Evolutionary conservation across 306 rosid genomes (phyloP), one percentile per base, ranked within the genome.

Genomic region (Cyclanthera cordifolia): DNA sequence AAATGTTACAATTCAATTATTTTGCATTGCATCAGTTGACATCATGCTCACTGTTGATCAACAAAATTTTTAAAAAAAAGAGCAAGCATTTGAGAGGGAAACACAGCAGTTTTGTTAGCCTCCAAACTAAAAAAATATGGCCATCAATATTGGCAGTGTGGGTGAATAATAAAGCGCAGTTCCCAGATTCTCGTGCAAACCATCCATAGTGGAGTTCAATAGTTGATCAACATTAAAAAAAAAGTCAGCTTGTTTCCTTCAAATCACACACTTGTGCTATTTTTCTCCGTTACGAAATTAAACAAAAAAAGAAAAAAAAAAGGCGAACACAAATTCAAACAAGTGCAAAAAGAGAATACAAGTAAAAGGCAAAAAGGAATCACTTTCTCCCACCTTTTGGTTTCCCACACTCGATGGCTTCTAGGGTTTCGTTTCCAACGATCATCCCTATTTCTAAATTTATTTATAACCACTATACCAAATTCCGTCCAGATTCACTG

Each of bases 191-290:
- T 74, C 66, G 58, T 76, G 77, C 74, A 71, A 81, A 48, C 96
- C 96, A 67, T 75, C 74, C 79, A 87, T 43, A 86, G 96, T 93
- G 96, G 85, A 41, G 27, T 43, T 25, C 4, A 34, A 53, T 46
- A 48, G 73, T 37, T 17, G 8, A 3, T n/a, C 3, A 4, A 3
- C 2, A 15, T 10, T 30, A 14, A 3, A n/a, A n/a, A 34, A 68
- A 67, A 68, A 67, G 48, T 16, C 19, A 30, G 27, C 30, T 53
- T 66, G 32, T 19, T 39, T 25, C 68, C 68, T 27, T 55, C 59
- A 47, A 59, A 46, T 49, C 66, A 73, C 79, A 73, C 79, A 75
- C 78, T 85, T 28, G 30, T 66, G 71, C 72, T 14, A 78, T 41
- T 16, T 72, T 72, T 68, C 73, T 71, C 79, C 59, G 76, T 68